Evolutionary conservation across 495 filamentous ascomycete species (phyloP).

Genomic region (Trichoderma orchidacearum): DNA sequence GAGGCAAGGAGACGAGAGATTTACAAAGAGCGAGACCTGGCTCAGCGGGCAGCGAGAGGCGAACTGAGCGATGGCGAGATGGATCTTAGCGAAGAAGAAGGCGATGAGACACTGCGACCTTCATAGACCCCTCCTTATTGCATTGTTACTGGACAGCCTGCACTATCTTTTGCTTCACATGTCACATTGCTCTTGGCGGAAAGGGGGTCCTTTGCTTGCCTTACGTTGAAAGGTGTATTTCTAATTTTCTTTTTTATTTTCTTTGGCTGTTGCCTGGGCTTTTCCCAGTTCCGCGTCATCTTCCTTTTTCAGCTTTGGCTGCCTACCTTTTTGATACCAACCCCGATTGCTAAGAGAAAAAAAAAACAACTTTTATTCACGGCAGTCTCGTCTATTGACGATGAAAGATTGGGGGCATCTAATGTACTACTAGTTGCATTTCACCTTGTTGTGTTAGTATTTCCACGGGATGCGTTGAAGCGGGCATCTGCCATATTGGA

Average conservation of each 20-base stretch:
- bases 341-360: too few relatives aligned
- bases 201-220: too few relatives aligned
- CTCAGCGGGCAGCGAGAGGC: slow-evolving; percentile 19
- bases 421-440: neutral
- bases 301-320: neutral
- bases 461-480: neutral
- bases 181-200: neutral
- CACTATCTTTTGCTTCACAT: neutral
- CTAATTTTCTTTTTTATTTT: neutral
- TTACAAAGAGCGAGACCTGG: slow-evolving; percentile 32
- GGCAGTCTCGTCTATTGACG: neutral
- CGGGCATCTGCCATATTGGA: neutral
- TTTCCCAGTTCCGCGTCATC: neutral
- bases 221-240: neutral
- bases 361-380: neutral
- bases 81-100: neutral
- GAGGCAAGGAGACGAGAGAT: slow-evolving; percentile 27
- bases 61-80: slow-evolving; percentile 8
- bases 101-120: slow-evolving; percentile 3
- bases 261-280: neutral
- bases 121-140: neutral
- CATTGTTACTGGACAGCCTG: neutral
- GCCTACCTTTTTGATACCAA: neutral
- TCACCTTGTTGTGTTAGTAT: neutral
- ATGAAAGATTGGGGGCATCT: neutral